These are phyloP conservation scores for Salix dunnii DNA, from an alignment of 345 rosid genomes.

Conservation along the genomic window DNA sequence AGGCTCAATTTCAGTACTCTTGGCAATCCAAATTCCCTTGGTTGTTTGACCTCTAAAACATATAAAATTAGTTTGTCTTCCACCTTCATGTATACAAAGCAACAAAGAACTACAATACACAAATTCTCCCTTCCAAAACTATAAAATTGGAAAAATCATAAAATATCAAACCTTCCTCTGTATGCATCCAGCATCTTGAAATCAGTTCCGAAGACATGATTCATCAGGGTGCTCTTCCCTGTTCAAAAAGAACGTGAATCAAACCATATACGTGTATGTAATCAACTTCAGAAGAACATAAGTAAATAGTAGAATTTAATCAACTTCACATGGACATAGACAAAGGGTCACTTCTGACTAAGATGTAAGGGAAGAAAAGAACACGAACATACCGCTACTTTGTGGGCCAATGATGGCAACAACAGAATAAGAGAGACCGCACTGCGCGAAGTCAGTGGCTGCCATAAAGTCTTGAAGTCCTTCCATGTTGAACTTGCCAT, in stretches of 20 bases:
- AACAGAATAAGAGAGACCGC: conserved; percentile 72
- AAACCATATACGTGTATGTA: neutral
- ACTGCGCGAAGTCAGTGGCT: conserved; percentile 41
- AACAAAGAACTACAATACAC: neutral
- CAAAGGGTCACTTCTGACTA: neutral
- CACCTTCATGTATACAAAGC: neutral
- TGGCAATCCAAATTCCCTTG: neutral
- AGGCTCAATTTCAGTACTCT: conserved; percentile 54
- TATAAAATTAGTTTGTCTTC: neutral
- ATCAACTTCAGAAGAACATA: neutral
- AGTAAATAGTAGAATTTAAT: neutral
- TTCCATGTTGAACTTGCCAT: conserved; percentile 56
- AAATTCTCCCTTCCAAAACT: conserved; percentile 12
- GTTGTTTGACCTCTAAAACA: neutral
- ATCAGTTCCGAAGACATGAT: neutral
- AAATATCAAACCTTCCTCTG: neutral
- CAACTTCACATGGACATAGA: neutral
- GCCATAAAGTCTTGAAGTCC: conserved; percentile 54
- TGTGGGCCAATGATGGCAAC: conserved; percentile 87
- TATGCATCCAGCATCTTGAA: neutral
- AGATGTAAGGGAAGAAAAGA: neutral
- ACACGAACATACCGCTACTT: conserved; percentile 52
- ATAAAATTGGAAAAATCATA: neutral
- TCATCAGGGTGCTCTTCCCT: neutral
- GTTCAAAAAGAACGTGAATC: neutral